Evolutionary conservation across 768 basidiomycete genomes (phyloP).

Genomic region (Cyclocybe cylindracea): DNA sequence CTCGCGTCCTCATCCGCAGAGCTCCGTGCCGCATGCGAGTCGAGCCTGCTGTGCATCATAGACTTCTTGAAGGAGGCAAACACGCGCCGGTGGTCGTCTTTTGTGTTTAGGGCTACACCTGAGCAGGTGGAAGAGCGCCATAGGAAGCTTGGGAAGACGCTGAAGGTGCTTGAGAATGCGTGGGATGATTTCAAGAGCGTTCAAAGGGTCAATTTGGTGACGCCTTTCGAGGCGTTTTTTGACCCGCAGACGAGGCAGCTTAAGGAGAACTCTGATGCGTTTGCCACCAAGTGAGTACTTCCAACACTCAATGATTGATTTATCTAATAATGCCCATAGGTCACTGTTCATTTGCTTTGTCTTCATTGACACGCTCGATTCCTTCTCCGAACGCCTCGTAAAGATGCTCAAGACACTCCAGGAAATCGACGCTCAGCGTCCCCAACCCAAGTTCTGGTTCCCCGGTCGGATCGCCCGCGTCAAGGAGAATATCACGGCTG

Average conservation of each 20-base stretch:
- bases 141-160: conserved; percentile 21
- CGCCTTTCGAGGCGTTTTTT: conserved; percentile 43
- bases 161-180: conserved; percentile 24
- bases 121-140: conserved; percentile 25
- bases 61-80: conserved; percentile 41
- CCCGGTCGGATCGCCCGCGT: conserved; percentile 42
- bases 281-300: conserved; percentile 30
- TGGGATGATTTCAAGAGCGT: conserved; percentile 34
- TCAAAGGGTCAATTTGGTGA: conserved; percentile 34
- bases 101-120: conserved; percentile 23
- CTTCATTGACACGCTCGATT: conserved; percentile 42
- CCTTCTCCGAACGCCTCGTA: conserved; percentile 37
- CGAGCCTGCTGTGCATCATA: conserved; percentile 17
- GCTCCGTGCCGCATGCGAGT: conserved; percentile 33
- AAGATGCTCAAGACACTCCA: conserved; percentile 31
- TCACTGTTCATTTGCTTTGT: conserved; percentile 48
- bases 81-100: conserved; percentile 32
- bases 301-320: too few species aligned
- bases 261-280: conserved; percentile 29
- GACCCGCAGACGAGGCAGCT: conserved; percentile 34
- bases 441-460: conserved; percentile 39
- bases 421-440: conserved; percentile 35
- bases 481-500: conserved; percentile 33
- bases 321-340: too few species aligned
- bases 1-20: conserved; percentile 33